phyloP scores from a whole-genome alignment of 495 filamentous ascomycete genomes.

The Penicillium fimorum region DNA sequence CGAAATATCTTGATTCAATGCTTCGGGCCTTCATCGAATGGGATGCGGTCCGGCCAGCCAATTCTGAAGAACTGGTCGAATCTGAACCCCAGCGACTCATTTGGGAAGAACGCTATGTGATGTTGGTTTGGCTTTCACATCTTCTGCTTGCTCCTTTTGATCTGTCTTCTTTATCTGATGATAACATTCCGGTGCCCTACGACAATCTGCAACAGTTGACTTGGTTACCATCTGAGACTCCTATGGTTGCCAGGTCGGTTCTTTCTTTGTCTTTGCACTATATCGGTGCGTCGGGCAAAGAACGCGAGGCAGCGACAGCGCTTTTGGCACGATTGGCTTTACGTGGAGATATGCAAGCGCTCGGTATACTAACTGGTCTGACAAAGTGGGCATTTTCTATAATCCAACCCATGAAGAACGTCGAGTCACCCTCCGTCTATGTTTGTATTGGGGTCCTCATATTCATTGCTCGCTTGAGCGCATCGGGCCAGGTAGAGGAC shows the following conservation, averaged over 20 bases:
- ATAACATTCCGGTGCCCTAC: constrained; percentile 37
- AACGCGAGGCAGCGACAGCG: constrained; percentile 78
- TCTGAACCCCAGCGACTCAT: constrained; percentile 37
- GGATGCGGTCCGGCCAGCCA: constrained; percentile 24
- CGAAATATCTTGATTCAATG: constrained; percentile 75
- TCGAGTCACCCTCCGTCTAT: constrained; percentile 50
- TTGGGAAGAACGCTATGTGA: constrained; percentile 89
- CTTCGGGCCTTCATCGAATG: constrained; percentile 62
- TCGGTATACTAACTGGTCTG: constrained; percentile 64
- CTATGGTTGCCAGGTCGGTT: constrained; percentile 67
- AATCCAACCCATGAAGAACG: constrained; percentile 41
- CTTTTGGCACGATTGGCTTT: constrained; percentile 80
- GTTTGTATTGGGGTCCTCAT: constrained; percentile 70
- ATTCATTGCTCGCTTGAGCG: constrained; percentile 71
- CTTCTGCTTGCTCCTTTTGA: constrained; percentile 92
- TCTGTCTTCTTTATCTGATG: constrained; percentile 76
- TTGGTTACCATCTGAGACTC: constrained; percentile 46
- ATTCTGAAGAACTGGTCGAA: constrained; percentile 15
- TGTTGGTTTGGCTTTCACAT: constrained; percentile 91
- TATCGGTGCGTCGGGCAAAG: constrained; percentile 74
- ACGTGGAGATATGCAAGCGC: constrained; percentile 79
- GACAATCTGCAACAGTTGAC: constrained; percentile 23
- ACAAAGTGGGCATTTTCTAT: constrained; percentile 65
- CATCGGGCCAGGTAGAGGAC: constrained; percentile 52
- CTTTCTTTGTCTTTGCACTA: constrained; percentile 68